phyloP scores from a whole-genome alignment of 108 stramenopile species.

The Skeletonema marinoi region DNA sequence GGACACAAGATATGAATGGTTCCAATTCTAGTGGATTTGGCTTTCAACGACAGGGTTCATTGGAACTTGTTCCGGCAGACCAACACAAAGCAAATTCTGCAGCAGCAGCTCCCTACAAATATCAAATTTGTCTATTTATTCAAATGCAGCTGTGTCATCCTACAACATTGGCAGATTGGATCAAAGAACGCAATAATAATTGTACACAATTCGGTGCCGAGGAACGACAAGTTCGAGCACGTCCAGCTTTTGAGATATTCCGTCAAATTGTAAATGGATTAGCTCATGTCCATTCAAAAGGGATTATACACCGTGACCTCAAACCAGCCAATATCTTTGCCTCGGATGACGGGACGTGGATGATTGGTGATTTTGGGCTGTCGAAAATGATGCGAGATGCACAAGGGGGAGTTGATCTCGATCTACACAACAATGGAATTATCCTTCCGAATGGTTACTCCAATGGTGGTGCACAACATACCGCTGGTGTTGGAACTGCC shows the following conservation, averaged over 20 bases:
- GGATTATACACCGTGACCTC: constrained; percentile 87
- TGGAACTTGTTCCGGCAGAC: constrained; percentile 30
- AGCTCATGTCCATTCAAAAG: constrained; percentile 78
- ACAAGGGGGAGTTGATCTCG: constrained; percentile 14
- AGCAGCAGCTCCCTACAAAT: constrained; percentile 54
- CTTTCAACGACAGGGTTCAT: constrained; percentile 18
- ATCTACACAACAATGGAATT: constrained; percentile 18
- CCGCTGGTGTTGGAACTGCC: constrained; percentile 93
- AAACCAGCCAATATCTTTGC: constrained; percentile 90
- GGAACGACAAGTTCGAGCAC: constrained; percentile 47
- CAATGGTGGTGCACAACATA: constrained; percentile 34
- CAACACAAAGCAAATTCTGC: background rate
- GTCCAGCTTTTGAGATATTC: constrained; percentile 61
- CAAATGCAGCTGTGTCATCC: constrained; percentile 94
- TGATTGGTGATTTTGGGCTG: constrained; percentile 95
- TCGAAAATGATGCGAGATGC: constrained; percentile 61
- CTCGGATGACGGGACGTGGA: constrained; percentile 63
- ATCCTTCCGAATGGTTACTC: constrained; percentile 2
- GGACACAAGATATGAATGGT: constrained; percentile 33
- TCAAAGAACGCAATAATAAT: constrained; percentile 68
- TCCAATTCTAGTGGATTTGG: constrained; percentile 10
- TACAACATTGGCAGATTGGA: constrained; percentile 86
- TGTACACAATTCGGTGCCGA: constrained; percentile 38
- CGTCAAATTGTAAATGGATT: constrained; percentile 75
- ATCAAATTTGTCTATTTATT: constrained; percentile 88